Evolutionary conservation across 2,329 filamentous ascomycete species (phyloP), one percentile per base, ranked within the genome.

Genomic region (Calonectria pseudoreteaudii): DNA sequence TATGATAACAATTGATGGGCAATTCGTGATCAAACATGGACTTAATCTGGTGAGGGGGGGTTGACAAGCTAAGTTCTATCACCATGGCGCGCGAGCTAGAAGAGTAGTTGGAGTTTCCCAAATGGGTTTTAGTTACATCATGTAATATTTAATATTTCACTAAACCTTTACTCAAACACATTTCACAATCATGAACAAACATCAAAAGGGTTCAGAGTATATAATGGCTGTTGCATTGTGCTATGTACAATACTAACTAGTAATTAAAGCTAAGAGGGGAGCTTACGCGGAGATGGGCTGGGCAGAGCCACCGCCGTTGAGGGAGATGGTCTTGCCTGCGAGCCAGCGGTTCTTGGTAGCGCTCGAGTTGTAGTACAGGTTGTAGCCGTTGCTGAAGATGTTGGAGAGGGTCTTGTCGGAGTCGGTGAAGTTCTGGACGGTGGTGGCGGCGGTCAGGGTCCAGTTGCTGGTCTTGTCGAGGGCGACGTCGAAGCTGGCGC

Each of bases 301-400:
- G n/a, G 70, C 70, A 68, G 41, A 41, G n/a, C 70, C 70, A 31
- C 70, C 66, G 6, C 70, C 66, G 13, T 13, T 14, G 47, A 72
- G 47, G 10, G 49, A 58, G 23, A 72, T 53, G 30, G 70, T 66
- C 23, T 44, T 41, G 36, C 70, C 70, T 18, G 52, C 23, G 31
- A 72, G 70, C 70, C 70, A 72, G 49, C 70, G 70, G 66, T 64
- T 72, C 70, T 68, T 68, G 30, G 49, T 50, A 2, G 70, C 66
- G 41, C 65, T 72, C 11, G 70, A 65, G 49, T 72, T 72, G 58
- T 72, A 72, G 66, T 68, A 72, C 4, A 72, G 36, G 36, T 56
- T 68, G 41, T 72, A 52, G 0, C 70, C 66, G 49, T 68, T 72
- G 66, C 70, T 68, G 38, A 23, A n/a, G 13, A 72, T 34, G 70